Percentiles rank a stretch among this genome's conserved stretches.
Conservation (phyloP, 2,329 filamentous ascomycete genomes). For the Nigrograna mackinnonii region DNA sequence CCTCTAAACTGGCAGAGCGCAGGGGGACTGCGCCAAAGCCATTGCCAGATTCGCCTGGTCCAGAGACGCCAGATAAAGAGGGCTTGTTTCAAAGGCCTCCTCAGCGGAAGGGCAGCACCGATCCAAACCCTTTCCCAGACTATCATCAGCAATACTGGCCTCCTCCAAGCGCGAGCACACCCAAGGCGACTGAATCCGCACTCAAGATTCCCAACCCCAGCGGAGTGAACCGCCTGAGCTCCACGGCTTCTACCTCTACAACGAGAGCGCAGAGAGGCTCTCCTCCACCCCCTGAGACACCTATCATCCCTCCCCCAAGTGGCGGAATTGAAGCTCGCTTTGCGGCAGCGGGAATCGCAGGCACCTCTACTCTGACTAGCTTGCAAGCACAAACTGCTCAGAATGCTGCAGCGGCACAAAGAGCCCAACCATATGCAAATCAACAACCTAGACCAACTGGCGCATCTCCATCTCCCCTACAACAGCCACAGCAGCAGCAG, state of each 20-base stretch:
- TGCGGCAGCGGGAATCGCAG: conserved; percentile 87
- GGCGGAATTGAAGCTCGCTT: conserved; percentile 90
- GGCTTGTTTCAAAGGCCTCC: conserved; percentile 74
- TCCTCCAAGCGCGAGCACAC: conserved; percentile 31
- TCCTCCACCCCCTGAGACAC: conserved; percentile 92
- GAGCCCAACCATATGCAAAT: conserved; percentile 73
- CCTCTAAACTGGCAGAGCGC: conserved; percentile 75
- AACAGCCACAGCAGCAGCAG: conserved; percentile 29
- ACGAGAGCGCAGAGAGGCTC: conserved; percentile 90
- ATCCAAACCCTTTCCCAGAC: conserved; percentile 51
- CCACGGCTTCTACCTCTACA: conserved; percentile 90
- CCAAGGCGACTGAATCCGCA: conserved; percentile 31
- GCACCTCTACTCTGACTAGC: conserved; percentile 78
- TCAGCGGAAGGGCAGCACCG: conserved; percentile 37
- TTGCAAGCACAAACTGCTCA: conserved; percentile 75
- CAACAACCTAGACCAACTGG: conserved; percentile 51
- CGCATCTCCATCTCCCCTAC: conserved; percentile 44
- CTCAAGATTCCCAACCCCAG: conserved; percentile 57
- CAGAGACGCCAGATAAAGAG: conserved; percentile 74
- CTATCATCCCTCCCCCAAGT: conserved; percentile 73
- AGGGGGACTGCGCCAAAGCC: conserved; percentile 81
- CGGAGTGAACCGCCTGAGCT: conserved; percentile 67
- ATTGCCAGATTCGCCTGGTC: conserved; percentile 79
- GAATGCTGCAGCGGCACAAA: conserved; percentile 80
- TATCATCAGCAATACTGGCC: conserved; percentile 68